A percentile compares a stretch with the other conserved stretches of the same genome.
phyloP scores from a whole-genome alignment of 495 filamentous ascomycete genomes.

The Immersiella caudata region DNA sequence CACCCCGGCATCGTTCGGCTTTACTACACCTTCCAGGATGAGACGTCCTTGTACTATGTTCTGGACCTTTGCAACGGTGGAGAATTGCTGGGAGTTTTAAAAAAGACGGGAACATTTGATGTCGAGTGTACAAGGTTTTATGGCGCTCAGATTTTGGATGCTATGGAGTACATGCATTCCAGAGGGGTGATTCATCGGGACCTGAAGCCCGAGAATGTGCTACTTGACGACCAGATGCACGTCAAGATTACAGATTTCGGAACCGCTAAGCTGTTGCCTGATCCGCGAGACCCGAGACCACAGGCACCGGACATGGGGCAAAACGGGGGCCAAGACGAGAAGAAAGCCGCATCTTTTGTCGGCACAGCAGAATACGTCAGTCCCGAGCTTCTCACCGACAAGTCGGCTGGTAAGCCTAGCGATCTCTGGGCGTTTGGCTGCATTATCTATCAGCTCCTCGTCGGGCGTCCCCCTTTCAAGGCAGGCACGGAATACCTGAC shows the following conservation, averaged over 20 bases:
- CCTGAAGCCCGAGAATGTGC: conserved; percentile 95
- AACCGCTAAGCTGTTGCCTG: conserved; percentile 88
- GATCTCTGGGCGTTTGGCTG: conserved; percentile 99
- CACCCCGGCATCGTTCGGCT: conserved; percentile 96
- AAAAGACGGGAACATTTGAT: conserved; percentile 92
- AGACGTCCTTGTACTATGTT: conserved; percentile 93
- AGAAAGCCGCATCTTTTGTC: conserved; percentile 90
- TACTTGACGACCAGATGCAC: conserved; percentile 93
- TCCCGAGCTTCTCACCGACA: conserved; percentile 91
- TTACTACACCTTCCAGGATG: conserved; percentile 99
- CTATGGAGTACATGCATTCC: conserved; percentile 97
- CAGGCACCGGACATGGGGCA: conserved; percentile 51
- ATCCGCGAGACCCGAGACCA: conserved; percentile 58
- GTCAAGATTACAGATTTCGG: conserved; percentile 99
- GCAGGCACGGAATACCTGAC: conserved; percentile 96
- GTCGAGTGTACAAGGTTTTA: conserved; percentile 96
- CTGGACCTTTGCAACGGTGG: conserved; percentile 91
- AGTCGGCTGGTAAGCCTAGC: conserved; percentile 96
- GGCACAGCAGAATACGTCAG: conserved; percentile 99
- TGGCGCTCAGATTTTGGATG: conserved; percentile 92
- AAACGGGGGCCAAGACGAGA: conserved; percentile 62
- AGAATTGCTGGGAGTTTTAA: conserved; percentile 88
- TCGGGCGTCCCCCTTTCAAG: conserved; percentile 95
- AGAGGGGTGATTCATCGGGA: conserved; percentile 96
- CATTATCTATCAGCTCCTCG: conserved; percentile 94